Conservation (phyloP, 495 filamentous ascomycete species). For the Penicillium lividum region DNA sequence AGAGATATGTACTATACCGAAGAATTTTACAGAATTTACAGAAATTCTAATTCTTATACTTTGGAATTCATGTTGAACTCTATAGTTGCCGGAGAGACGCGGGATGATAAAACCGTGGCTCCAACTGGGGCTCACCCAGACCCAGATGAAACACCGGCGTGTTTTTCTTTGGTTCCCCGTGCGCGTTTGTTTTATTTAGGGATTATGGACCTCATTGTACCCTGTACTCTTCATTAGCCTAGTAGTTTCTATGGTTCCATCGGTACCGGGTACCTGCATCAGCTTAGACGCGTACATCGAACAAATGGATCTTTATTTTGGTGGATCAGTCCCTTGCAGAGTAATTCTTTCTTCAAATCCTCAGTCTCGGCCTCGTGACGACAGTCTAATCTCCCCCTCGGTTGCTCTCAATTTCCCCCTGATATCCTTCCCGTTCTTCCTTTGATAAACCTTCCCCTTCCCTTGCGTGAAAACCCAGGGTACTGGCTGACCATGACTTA, state of each 20-base stretch:
- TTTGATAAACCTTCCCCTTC: conserved; percentile 11
- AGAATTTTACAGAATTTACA: background rate
- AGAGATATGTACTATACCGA: background rate
- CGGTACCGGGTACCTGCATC: background rate
- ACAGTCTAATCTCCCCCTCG: background rate
- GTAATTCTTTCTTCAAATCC: conserved; percentile 7
- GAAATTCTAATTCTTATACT: background rate
- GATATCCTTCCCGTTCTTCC: background rate
- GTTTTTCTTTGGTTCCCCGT: conserved; percentile 25
- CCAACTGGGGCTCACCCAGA: conserved; percentile 14
- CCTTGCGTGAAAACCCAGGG: conserved; percentile 10
- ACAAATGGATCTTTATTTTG: background rate
- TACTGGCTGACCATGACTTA: conserved; percentile 47
- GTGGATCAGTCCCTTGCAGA: conserved; percentile 5
- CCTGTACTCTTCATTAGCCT: background rate
- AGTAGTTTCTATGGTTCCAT: background rate
- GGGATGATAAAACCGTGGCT: conserved; percentile 5
- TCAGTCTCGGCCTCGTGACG: conserved; percentile 4
- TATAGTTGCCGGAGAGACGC: conserved; percentile 42
- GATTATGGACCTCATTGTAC: background rate
- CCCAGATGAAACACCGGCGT: conserved; percentile 47
- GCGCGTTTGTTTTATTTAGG: conserved; percentile 20
- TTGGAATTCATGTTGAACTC: conserved; percentile 3
- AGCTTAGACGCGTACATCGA: conserved; percentile 2
- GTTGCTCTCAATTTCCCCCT: conserved; percentile 6